Percentiles rank a stretch among this genome's conserved stretches.
phyloP scores from a whole-genome alignment of 2,329 filamentous ascomycete genomes.

The Nannizzia gypsea region DNA sequence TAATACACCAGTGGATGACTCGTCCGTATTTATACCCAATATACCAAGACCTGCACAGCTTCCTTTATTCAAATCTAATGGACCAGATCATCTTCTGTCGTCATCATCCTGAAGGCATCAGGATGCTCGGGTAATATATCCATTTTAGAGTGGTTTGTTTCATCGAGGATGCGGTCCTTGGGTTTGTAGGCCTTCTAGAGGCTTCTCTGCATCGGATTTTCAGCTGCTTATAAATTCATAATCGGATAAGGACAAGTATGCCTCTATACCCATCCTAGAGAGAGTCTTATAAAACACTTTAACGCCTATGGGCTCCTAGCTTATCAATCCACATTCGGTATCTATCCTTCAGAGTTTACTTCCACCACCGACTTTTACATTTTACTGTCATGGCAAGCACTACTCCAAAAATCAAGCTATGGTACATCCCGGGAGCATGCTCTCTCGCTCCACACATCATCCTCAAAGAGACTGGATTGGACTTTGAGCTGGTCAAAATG shows the following conservation, averaged over 20 bases:
- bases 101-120: too few species aligned
- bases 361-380: not conserved
- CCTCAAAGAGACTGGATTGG: conserved; percentile 18
- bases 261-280: not conserved
- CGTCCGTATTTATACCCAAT: too few species aligned
- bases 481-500: conserved; percentile 15
- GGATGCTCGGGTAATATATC: too few species aligned
- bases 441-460: conserved; percentile 25
- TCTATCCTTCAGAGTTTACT: not conserved
- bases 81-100: too few species aligned
- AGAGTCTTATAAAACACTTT: too few species aligned
- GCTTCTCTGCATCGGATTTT: too few species aligned
- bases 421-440: conserved; percentile 21
- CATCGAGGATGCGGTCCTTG: too few species aligned
- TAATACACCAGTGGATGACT: too few species aligned
- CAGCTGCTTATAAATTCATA: not conserved
- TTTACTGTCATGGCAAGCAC: conserved; percentile 9
- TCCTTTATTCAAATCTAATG: too few species aligned
- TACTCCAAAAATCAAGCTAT: conserved; percentile 13
- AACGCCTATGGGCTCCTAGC: not conserved
- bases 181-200: too few species aligned
- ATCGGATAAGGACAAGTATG: not conserved
- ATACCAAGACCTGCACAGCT: too few species aligned
- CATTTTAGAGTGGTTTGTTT: too few species aligned
- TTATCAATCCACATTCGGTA: not conserved